These are phyloP conservation scores for Eleusine coracana DNA, from an alignment of 176 grass and related monocot genomes.

Conservation along the genomic window DNA sequence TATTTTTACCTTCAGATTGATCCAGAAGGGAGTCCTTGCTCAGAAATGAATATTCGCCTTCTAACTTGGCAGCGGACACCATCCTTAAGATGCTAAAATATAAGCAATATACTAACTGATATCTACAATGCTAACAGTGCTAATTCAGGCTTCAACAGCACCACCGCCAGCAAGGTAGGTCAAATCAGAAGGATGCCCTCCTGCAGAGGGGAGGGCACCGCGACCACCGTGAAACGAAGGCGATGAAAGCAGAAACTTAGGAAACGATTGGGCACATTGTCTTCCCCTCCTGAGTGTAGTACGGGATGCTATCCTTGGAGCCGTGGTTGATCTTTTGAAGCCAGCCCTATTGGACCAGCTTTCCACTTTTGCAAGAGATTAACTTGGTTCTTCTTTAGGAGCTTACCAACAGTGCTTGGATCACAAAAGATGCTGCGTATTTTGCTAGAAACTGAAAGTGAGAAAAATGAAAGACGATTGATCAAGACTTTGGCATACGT, in stretches of 20 bases:
- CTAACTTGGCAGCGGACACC: conserved; percentile 55
- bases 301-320: conserved; percentile 63
- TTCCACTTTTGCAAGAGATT: conserved; percentile 35
- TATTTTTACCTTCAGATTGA: conserved; percentile 50
- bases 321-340: conserved; percentile 72
- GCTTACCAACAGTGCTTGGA: conserved; percentile 16
- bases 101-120: conserved; percentile 31
- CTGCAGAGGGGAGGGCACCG: conserved; percentile 89
- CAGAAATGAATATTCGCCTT: conserved; percentile 41
- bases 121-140: conserved; percentile 32
- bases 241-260: conserved; percentile 84
- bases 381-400: conserved; percentile 43
- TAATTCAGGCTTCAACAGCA: conserved; percentile 51
- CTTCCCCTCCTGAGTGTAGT: conserved; percentile 49
- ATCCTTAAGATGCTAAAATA: conserved; percentile 50
- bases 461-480: not conserved
- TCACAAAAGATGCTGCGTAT: conserved; percentile 12
- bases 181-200: conserved; percentile 89
- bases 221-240: conserved; percentile 87
- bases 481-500: not conserved
- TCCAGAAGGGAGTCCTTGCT: conserved; percentile 48
- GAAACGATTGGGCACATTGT: conserved; percentile 57
- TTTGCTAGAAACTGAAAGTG: conserved; percentile 28
- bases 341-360: conserved; percentile 87
- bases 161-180: conserved; percentile 81